These are phyloP conservation scores for Sporothrix brasiliensis DNA, from an alignment of 2,329 filamentous ascomycete genomes.

Conservation along the genomic window DNA sequence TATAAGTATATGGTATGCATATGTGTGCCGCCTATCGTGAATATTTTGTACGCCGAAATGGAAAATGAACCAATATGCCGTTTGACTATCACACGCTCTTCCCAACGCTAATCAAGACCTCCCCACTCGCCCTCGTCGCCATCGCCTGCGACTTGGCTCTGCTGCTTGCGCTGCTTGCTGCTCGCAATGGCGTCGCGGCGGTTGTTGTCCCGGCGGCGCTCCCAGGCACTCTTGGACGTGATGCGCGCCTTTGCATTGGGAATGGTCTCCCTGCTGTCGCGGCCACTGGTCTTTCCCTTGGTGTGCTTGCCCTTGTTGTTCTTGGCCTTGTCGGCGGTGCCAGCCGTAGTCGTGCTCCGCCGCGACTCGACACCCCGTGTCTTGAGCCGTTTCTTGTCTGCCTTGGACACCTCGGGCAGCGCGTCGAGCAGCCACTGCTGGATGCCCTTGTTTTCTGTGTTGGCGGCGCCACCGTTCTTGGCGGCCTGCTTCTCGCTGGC, in stretches of 20 bases:
- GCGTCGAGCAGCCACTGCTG: conserved; percentile 88
- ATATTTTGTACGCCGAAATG: conserved; percentile 18
- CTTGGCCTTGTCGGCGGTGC: neutral
- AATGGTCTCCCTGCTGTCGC: conserved; percentile 38
- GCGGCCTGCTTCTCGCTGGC: conserved; percentile 73
- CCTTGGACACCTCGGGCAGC: conserved; percentile 80
- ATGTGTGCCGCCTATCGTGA: neutral
- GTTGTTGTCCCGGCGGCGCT: conserved; percentile 70
- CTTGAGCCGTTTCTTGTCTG: conserved; percentile 80
- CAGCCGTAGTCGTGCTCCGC: conserved; percentile 42
- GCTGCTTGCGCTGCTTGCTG: conserved; percentile 59
- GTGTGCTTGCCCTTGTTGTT: neutral
- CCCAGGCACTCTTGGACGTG: conserved; percentile 78
- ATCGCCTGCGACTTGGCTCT: conserved; percentile 36
- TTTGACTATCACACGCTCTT: neutral
- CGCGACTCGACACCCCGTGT: conserved; percentile 78
- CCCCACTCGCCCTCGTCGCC: conserved; percentile 39
- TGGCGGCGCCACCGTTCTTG: neutral
- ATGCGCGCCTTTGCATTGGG: conserved; percentile 63
- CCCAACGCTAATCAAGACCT: conserved; percentile 38
- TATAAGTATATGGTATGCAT: neutral
- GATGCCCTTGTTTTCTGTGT: conserved; percentile 45
- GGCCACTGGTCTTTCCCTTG: neutral
- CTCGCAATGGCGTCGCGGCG: conserved; percentile 63
- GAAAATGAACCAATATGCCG: neutral